Evolutionary conservation across 1,284 basidiomycete genomes (phyloP).

Genomic region (Butyriboletus appendiculatus): DNA sequence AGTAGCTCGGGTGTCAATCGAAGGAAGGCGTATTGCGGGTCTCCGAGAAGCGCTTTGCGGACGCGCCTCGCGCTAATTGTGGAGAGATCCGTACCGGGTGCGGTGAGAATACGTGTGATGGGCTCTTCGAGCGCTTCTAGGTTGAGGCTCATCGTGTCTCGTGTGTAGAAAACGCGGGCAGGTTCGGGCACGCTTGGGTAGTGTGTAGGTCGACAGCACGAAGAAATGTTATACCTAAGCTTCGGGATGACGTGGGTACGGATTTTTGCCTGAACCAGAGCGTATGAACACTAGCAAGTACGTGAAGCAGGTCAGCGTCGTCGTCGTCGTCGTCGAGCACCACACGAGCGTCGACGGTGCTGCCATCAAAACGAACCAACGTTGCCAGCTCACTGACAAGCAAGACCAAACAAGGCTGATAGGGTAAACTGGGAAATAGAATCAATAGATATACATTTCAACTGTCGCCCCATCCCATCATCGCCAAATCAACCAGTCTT

Average conservation of each 20-base stretch:
- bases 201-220: neutral
- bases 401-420: slow-evolving; percentile 28
- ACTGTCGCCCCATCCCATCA: slow-evolving; percentile 9
- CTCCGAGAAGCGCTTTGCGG: slow-evolving; percentile 58
- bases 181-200: neutral
- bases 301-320: slow-evolving; percentile 3
- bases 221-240: neutral
- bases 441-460: slow-evolving; percentile 3
- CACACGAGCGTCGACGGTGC: slow-evolving; percentile 1
- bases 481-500: slow-evolving; percentile 63
- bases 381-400: slow-evolving; percentile 16
- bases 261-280: neutral
- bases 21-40: slow-evolving; percentile 40
- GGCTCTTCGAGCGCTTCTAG: slow-evolving; percentile 53
- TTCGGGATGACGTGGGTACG: neutral
- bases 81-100: slow-evolving; percentile 67
- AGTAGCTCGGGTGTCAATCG: slow-evolving; percentile 53
- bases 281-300: neutral
- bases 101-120: slow-evolving; percentile 65
- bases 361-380: slow-evolving; percentile 3
- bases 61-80: slow-evolving; percentile 81
- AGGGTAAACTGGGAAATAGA: neutral
- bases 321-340: slow-evolving; percentile 10
- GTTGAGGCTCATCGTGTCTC: slow-evolving; percentile 39
- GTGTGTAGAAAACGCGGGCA: neutral